Base-by-base conservation (phyloP, 2,329 filamentous ascomycete species). In the Plectosphaerella cucumerina region DNA sequence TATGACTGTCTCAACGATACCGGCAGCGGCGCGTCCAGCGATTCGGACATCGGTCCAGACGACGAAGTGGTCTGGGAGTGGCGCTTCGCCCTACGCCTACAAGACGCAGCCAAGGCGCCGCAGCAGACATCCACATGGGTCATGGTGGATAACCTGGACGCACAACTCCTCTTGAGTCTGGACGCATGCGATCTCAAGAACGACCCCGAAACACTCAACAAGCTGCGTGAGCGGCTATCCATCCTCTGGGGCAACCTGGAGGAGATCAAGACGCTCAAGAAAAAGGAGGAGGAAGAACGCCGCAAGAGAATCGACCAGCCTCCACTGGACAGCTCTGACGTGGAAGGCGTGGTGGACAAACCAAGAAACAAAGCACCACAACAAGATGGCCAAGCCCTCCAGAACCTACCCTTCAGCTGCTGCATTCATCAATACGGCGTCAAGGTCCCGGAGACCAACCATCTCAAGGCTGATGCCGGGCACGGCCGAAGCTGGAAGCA, bases 181-280 rank as follows among this genome's bases (percentile, higher is more conserved):
- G 73, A 81, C 48, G 79, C 80, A 1, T 65, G 66, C 45, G 67
- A 81, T 65, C 75, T 96, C 33, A 77, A 76, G 18, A 63, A 67
- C n/a, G 70, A 87, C 43, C 59, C 67, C 3, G 48, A 65, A 0
- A 61, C 69, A 1, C 70, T 94, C 1, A 63, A 60, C 3, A 55
- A 65, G 6, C 69, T 97, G 5, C 79, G 82, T 47, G 82, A 95
- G 58, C 85, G 80, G 58, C 73, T 97, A 50, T 93, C 86, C 63
- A 71, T 82, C 34, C 74, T 97, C 2, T 97, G 93, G 92, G 93
- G 93, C 2, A 82, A 96, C 54, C 73, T 97, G 1, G 85, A 92
- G 62, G 90, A 96, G 63, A 66, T 72, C 45, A 90, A 88, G 62
- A 60, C 61, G 2, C 54, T 54, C 51, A 53, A 58, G 37, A 61